Evolutionary conservation across 192 early-diverging fungal species (phyloP), one percentile per base, ranked within the genome.

Genomic region (Coemansia sp.): DNA sequence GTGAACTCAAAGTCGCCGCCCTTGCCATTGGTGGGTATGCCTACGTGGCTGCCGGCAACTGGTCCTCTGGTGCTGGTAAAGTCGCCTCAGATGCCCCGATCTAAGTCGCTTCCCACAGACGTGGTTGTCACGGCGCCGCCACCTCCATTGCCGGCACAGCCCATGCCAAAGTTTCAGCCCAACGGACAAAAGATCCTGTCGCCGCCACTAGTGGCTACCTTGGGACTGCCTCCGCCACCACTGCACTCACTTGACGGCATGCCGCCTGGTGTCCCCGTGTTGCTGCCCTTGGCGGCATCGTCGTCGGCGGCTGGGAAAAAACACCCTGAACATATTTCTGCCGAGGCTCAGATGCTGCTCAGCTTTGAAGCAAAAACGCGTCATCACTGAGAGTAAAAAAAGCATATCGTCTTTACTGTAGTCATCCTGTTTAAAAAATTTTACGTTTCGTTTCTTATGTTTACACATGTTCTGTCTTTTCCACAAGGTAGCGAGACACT

Each of bases 151-250:
- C 79, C 79, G 2, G 36, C 70, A 6, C 67, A 59, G 60, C 79
- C 79, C 13, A 81, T 81, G 79, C 79, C 79, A 17, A 60, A 44
- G 24, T 81, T 81, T 62, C 79, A 81, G 57, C 79, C 79, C 2
- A 27, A 62, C 3, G 62, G 59, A 9, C 59, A 60, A 24, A 3
- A 21, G 19, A 10, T 24, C 36, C 11, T 60, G 59, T 60, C 59
- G 36, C 59, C 59, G 19, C 59, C 35, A 3, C 36, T 60, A 7
- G 33, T 24, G 3, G 35, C 59, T 21, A 37, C 59, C 17, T 19
- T 21, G 59, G 59, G 59, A 35, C 36, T 57, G n/a, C 16, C 59
- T 42, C 67, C 59, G 36, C 67, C 67, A 3, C 36, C 46, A 4
- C 24, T 60, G 59, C 59, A 35, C 13, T 8, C 36, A 24, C 59